These are phyloP conservation scores for Leccinellum albellum DNA, from an alignment of 768 basidiomycete species.

Conservation along the genomic window DNA sequence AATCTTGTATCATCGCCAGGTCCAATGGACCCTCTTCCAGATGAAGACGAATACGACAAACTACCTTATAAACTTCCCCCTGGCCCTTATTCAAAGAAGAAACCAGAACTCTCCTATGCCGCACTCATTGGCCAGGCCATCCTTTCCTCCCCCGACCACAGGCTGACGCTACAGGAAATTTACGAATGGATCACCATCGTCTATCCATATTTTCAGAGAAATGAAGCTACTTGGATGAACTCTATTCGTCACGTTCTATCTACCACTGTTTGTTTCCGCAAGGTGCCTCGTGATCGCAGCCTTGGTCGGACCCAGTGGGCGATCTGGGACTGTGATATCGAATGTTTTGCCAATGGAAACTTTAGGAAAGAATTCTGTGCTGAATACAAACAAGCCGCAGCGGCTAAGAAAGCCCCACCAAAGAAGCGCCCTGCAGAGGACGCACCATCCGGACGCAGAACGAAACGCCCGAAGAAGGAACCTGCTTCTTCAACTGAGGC, in stretches of 20 bases:
- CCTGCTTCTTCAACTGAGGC: constrained; percentile 21
- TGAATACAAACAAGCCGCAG: constrained; percentile 31
- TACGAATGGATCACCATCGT: constrained; percentile 94
- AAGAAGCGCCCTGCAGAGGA: constrained; percentile 42
- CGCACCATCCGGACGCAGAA: constrained; percentile 36
- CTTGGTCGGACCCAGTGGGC: constrained; percentile 87
- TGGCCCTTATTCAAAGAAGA: constrained; percentile 74
- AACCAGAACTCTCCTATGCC: constrained; percentile 89
- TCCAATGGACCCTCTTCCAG: constrained; percentile 63
- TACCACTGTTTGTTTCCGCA: constrained; percentile 88
- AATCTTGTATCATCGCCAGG: constrained; percentile 85
- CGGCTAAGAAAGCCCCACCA: constrained; percentile 27
- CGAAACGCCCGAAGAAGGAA: constrained; percentile 46
- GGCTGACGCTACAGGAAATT: constrained; percentile 91
- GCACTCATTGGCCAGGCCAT: constrained; percentile 95
- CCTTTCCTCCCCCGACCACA: constrained; percentile 75
- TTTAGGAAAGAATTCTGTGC: constrained; percentile 62
- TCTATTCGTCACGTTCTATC: constrained; percentile 96
- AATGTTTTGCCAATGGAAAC: constrained; percentile 81
- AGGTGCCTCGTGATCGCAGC: constrained; percentile 70
- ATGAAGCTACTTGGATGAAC: constrained; percentile 96
- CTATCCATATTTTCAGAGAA: constrained; percentile 89
- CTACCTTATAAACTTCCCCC: constrained; percentile 77
- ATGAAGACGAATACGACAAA: constrained; percentile 61
- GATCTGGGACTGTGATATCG: constrained; percentile 76